Conservation (phyloP, 1,284 basidiomycete genomes). For the Chalciporus sp. region DNA sequence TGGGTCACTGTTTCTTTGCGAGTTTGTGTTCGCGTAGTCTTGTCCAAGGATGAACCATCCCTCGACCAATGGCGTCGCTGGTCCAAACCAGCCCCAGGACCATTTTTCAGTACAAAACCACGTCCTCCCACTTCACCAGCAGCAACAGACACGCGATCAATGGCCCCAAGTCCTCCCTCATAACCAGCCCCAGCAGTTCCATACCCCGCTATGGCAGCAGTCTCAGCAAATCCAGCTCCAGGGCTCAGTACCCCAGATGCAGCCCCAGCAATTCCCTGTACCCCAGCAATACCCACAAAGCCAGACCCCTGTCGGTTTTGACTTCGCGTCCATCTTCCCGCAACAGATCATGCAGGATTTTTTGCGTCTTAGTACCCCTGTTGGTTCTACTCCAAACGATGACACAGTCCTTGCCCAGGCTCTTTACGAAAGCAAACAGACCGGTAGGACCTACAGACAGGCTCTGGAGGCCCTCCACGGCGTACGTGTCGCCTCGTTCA, state of each 20-base stretch:
- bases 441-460: constrained; percentile 42
- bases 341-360: constrained; percentile 57
- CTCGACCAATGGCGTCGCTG: constrained; percentile 14
- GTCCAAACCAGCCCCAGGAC: constrained; percentile 7
- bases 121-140: constrained; percentile 20
- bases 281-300: constrained; percentile 25
- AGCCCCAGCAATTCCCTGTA: constrained; percentile 22
- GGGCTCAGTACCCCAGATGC: constrained; percentile 20
- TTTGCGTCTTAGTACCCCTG: constrained; percentile 53
- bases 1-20: neutral
- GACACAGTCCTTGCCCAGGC: constrained; percentile 56
- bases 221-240: constrained; percentile 22
- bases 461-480: constrained; percentile 47
- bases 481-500: constrained; percentile 29
- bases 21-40: too few relatives aligned
- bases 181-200: constrained; percentile 26
- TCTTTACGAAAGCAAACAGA: constrained; percentile 35
- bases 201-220: constrained; percentile 26
- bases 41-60: constrained; percentile 24
- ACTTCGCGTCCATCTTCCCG: constrained; percentile 41
- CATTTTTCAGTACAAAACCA: constrained; percentile 12
- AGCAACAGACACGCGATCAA: constrained; percentile 18
- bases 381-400: constrained; percentile 50
- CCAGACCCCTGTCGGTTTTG: constrained; percentile 12
- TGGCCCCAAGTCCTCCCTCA: constrained; percentile 28